Evolutionary conservation across 768 basidiomycete genomes (phyloP), one percentile per base, ranked within the genome.

Genomic region (Tephrocybe sp.): DNA sequence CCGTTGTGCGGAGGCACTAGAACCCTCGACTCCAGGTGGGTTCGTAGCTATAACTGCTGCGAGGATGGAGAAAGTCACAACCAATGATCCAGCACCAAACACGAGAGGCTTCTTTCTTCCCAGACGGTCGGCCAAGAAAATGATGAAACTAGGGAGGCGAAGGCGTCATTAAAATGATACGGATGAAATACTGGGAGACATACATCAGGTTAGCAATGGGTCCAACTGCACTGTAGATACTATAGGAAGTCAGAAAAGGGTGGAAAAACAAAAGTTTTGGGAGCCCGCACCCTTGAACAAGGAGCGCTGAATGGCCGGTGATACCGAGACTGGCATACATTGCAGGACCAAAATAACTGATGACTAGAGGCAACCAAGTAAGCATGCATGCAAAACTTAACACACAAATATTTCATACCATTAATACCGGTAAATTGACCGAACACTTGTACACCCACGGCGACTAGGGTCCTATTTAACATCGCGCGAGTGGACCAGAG

Each of bases 371-470:
- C 4, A 8, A 45, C 19, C 20, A 33, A 44, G 30, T 30, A 48
- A 36, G 35, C 12, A 14, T 22, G n/a, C n/a, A n/a, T 11, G 45
- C 33, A n/a, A 4, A 19, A 2, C 34, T 7, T 11, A 35, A 12
- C 9, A 35, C 16, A 23, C 6, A 13, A n/a, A n/a, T 26, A 31
- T 12, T 13, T 23, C 71, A 20, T 52, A 78, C 79, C 78, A 60
- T 83, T 83, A 57, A 84, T 83, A 9, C 83, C 83, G 5, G 83
- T 82, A 58, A 83, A 82, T 54, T 84, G 83, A n/a, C 77, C 76
- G 59, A 83, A 83, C 2, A 80, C 73, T 55, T 85, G 83, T 5
- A 84, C 82, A 43, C 76, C 78, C 44, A 72, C 66, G 9, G 82
- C 80, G 26, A 83, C 78, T 45, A 83, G 65, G 6, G 81, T 81